Conservation (phyloP, 1,284 basidiomycete species). For the Cutaneotrichosporon sp. region DNA sequence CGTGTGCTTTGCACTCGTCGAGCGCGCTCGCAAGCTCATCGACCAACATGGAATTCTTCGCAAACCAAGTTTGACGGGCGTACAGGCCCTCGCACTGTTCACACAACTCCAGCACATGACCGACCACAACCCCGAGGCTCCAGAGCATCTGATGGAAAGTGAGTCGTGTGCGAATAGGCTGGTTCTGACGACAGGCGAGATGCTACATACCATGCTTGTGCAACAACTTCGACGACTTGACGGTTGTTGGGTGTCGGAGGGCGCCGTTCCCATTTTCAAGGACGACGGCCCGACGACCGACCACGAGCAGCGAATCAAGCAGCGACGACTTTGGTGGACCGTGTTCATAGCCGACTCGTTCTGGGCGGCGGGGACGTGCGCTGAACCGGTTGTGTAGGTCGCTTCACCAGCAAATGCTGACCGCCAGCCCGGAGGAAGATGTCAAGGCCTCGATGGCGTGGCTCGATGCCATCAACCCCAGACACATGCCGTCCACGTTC, state of each 20-base stretch:
- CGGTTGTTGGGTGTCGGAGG: constrained; percentile 30
- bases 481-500: constrained; percentile 24
- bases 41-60: constrained; percentile 34
- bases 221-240: constrained; percentile 39
- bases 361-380: constrained; percentile 32
- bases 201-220: constrained; percentile 34
- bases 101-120: constrained; percentile 36
- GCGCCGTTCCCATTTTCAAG: not conserved
- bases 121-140: constrained; percentile 21
- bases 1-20: constrained; percentile 36
- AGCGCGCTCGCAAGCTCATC: constrained; percentile 36
- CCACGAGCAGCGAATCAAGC: not conserved
- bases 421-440: constrained; percentile 30
- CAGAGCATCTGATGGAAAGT: constrained; percentile 36
- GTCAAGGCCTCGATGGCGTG: constrained; percentile 31
- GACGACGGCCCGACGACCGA: not conserved
- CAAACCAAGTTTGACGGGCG: constrained; percentile 35
- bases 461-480: constrained; percentile 25
- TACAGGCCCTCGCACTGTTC: constrained; percentile 38
- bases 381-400: constrained; percentile 36
- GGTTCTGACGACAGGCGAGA: constrained; percentile 7
- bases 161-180: constrained; percentile 2
- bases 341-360: constrained; percentile 37
- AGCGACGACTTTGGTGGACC: constrained; percentile 36
- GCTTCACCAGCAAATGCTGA: not conserved